Conservation (phyloP, 2,329 filamentous ascomycete species). For the Tolypocladium tropicale region DNA sequence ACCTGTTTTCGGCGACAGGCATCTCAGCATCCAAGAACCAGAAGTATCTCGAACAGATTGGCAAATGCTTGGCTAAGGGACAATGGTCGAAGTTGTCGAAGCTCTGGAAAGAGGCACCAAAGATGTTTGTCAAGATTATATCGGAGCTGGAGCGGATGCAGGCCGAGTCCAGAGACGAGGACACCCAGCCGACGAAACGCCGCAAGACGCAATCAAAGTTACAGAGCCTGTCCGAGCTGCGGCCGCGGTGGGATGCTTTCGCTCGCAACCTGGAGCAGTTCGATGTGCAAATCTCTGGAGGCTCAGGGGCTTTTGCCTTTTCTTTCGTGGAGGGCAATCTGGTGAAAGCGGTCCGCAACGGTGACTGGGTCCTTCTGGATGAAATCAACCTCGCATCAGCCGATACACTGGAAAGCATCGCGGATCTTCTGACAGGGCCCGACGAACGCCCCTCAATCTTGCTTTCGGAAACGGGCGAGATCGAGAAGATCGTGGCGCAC, state of each 20-base stretch:
- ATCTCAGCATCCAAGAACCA: slow-evolving; percentile 85
- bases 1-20: slow-evolving; percentile 72
- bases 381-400: slow-evolving; percentile 95
- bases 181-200: slow-evolving; percentile 57
- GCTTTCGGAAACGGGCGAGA: slow-evolving; percentile 85
- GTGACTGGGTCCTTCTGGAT: slow-evolving; percentile 93
- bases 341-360: slow-evolving; percentile 89
- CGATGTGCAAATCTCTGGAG: slow-evolving; percentile 64
- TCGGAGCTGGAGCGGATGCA: slow-evolving; percentile 38
- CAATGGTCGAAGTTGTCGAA: slow-evolving; percentile 83
- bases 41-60: slow-evolving; percentile 71
- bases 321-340: slow-evolving; percentile 94
- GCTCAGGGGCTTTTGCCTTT: slow-evolving; percentile 75
- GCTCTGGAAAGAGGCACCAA: slow-evolving; percentile 80
- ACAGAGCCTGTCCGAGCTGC: slow-evolving; percentile 46
- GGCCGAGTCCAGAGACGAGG: slow-evolving; percentile 19
- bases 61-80: slow-evolving; percentile 67
- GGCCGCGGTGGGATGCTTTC: slow-evolving; percentile 72
- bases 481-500: slow-evolving; percentile 82
- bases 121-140: slow-evolving; percentile 70
- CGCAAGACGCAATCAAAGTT: slow-evolving; percentile 58
- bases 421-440: slow-evolving; percentile 71
- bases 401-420: slow-evolving; percentile 88
- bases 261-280: slow-evolving; percentile 65
- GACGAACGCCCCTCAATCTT: slow-evolving; percentile 70